Conservation (phyloP, 148 eudicot species). For the Drosera capensis region DNA sequence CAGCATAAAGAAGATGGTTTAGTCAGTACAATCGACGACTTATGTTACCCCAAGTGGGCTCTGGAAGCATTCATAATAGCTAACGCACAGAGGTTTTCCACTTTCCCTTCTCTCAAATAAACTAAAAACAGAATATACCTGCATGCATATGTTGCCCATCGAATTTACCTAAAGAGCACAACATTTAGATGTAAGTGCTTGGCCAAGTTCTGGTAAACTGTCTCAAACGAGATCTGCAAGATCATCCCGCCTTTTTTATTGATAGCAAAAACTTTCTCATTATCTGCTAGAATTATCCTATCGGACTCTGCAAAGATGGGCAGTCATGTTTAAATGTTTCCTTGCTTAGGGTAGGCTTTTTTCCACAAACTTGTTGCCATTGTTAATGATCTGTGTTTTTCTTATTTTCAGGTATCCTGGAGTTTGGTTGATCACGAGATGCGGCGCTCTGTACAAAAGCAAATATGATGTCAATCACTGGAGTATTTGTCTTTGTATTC, state of each 20-base stretch:
- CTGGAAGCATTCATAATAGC: slow-evolving; percentile 82
- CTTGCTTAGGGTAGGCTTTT: too few species aligned
- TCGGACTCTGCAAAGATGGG: too few species aligned
- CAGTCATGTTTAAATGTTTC: too few species aligned
- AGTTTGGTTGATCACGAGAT: slow-evolving; percentile 79
- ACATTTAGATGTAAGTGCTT: too few species aligned
- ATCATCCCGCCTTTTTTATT: too few species aligned
- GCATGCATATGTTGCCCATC: too few species aligned
- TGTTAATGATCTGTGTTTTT: not conserved
- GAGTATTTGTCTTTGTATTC: slow-evolving; percentile 27
- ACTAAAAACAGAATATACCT: not conserved
- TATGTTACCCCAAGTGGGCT: slow-evolving; percentile 88
- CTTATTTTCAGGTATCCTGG: slow-evolving; percentile 53
- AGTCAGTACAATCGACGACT: slow-evolving; percentile 17
- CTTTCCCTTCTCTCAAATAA: not conserved
- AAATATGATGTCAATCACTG: slow-evolving; percentile 45
- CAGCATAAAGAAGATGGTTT: slow-evolving; percentile 34
- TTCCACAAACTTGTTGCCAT: not conserved
- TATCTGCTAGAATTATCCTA: too few species aligned
- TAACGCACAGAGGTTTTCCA: slow-evolving; percentile 55
- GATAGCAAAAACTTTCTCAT: too few species aligned
- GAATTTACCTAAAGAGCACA: too few species aligned
- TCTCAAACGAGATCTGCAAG: too few species aligned
- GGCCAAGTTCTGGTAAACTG: too few species aligned
- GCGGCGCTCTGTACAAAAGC: slow-evolving; percentile 42